Conservation (phyloP, 2,329 filamentous ascomycete genomes). For the Exophiala calicioides region DNA sequence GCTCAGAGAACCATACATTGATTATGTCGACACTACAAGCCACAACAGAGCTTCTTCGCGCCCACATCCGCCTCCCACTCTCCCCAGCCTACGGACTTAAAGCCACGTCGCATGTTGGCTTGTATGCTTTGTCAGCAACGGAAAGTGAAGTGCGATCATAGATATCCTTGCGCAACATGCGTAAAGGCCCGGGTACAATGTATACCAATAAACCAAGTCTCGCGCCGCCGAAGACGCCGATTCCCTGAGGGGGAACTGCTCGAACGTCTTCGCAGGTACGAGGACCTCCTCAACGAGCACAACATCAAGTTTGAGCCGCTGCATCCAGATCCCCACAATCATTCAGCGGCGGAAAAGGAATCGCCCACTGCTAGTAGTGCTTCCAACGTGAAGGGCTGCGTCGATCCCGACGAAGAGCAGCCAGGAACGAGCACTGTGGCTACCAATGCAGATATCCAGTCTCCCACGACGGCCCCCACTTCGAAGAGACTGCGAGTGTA, state of each 20-base stretch:
- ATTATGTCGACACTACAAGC: too few relatives aligned
- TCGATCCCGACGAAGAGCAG: constrained; percentile 34
- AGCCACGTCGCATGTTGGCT: constrained; percentile 47
- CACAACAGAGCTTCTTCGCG: too few relatives aligned
- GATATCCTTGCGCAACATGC: constrained; percentile 71
- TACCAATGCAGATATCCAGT: constrained; percentile 29
- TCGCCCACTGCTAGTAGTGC: too few relatives aligned
- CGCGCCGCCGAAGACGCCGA: constrained; percentile 59
- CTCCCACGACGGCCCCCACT: constrained; percentile 30
- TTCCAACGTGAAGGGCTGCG: constrained; percentile 16
- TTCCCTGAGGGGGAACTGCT: constrained; percentile 71
- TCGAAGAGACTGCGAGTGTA: constrained; percentile 34
- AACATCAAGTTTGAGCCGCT: constrained; percentile 70
- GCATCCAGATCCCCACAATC: too few relatives aligned
- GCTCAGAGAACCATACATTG: too few relatives aligned
- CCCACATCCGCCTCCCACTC: not conserved
- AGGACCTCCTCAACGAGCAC: constrained; percentile 64
- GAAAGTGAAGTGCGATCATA: constrained; percentile 73
- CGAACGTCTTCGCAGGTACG: constrained; percentile 69
- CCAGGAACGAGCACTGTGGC: constrained; percentile 24
- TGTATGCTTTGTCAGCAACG: constrained; percentile 75
- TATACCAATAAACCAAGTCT: constrained; percentile 48
- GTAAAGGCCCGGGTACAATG: constrained; percentile 62
- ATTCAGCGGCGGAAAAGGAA: constrained; percentile 28
- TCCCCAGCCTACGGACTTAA: constrained; percentile 17